A percentile compares a stretch with the other conserved stretches of the same genome.
Evolutionary conservation across 78 protist genomes (phyloP).

Genomic region (Thecamonas trahens): DNA sequence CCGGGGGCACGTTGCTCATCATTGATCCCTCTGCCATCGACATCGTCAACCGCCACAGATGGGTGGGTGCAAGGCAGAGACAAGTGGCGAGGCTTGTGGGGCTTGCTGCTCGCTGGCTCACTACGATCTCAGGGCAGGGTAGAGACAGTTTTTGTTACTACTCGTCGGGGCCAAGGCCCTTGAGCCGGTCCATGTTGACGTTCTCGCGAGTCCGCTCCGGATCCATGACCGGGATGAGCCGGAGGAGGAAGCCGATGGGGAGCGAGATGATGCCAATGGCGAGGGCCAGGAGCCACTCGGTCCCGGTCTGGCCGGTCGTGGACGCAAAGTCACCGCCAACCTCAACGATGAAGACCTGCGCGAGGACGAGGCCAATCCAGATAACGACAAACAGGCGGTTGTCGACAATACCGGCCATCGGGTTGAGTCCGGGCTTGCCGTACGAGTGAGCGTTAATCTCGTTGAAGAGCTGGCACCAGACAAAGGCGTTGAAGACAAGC

Average conservation of each 20-base stretch:
- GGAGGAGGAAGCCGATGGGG: conserved; percentile 21
- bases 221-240: conserved; percentile 41
- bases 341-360: conserved; percentile 71
- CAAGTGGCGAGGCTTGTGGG: too few relatives aligned
- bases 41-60: too few relatives aligned
- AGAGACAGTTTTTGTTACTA: too few relatives aligned
- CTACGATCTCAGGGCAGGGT: too few relatives aligned
- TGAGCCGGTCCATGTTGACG: too few relatives aligned
- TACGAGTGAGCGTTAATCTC: conserved; percentile 32
- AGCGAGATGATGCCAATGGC: background rate
- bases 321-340: conserved; percentile 51
- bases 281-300: conserved; percentile 24
- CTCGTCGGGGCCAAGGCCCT: too few relatives aligned
- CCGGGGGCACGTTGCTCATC: too few relatives aligned
- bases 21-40: too few relatives aligned
- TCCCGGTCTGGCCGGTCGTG: background rate
- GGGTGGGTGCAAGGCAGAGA: too few relatives aligned
- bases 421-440: conserved; percentile 11
- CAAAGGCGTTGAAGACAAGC: conserved; percentile 90
- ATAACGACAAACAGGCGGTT: conserved; percentile 55
- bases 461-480: too few relatives aligned
- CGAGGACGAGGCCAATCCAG: conserved; percentile 21
- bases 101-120: too few relatives aligned
- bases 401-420: conserved; percentile 18
- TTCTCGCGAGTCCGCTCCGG: too few relatives aligned